Base-by-base conservation (phyloP, 2,329 filamentous ascomycete genomes). In the Calonectria pseudoturangicola region DNA sequence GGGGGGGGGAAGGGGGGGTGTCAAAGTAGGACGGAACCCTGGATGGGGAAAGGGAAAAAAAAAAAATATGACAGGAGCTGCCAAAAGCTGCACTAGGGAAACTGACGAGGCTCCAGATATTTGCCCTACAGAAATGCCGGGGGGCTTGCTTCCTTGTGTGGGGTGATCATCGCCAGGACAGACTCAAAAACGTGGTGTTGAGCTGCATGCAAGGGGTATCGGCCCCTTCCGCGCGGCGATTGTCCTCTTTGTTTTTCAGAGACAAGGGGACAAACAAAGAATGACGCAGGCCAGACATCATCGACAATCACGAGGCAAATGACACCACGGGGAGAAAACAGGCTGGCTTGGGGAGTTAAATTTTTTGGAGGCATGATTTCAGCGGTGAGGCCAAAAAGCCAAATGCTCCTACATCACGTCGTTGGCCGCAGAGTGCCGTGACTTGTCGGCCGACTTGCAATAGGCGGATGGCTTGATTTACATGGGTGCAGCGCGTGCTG, bases 101-200 rank as follows among this genome's bases (percentile, higher is more conserved):
- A 33, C 36, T 25, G 18, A 18, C 18, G 33, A 41, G 36, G 54
- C 33, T 27, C 25, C 45, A 25, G 45, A 9, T 15, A 25, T 7
- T 16, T 25, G 25, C 30, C 41, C 13, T 25, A 27, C 36, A 33
- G 33, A 2, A 2, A 39, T 41, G 15, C 54, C 54, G 27, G 58
- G 58, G 58, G 41, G 25, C 58, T 63, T 47, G 58, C n/a, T 41
- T 56, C 47, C 58, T 18, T 47, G 58, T 47, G 58, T 63, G 58
- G 58, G 58, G 58, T 63, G 58, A 63, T 47, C 58, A 47, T 33
- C 58, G n/a, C 58, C 39, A 58, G 33, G 58, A 63, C 58, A 45
- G 15, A n/a, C 16, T 45, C 9, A n/a, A n/a, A 41, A 30, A 16
- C 58, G 41, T 63, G 39, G 41, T 63, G 41, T 63, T 63, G n/a